These are phyloP conservation scores for Rubia occidens DNA, from an alignment of 305 asterid species.

Conservation along the genomic window DNA sequence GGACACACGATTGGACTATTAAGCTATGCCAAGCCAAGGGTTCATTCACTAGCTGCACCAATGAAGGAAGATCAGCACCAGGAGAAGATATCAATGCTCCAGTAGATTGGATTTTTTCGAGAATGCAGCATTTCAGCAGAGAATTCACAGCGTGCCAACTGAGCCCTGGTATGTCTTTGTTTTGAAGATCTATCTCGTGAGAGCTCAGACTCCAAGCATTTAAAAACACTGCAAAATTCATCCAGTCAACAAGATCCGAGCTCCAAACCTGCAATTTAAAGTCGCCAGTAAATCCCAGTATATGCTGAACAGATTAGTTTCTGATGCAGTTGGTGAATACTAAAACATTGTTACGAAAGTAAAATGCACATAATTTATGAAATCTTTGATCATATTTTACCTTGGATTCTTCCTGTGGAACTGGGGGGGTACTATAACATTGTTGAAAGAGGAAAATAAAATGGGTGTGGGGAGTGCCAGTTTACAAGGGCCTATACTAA, in stretches of 20 bases:
- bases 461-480: background rate
- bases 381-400: no score
- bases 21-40: slow-evolving; percentile 88
- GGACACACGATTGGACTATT: slow-evolving; percentile 59
- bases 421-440: no score
- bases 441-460: background rate
- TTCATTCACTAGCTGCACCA: slow-evolving; percentile 78
- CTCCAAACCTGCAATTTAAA: slow-evolving; percentile 40
- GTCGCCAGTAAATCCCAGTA: background rate
- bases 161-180: slow-evolving; percentile 23
- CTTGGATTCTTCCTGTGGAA: no score
- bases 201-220: slow-evolving; percentile 81
- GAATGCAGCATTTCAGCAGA: slow-evolving; percentile 45
- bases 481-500: background rate
- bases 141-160: slow-evolving; percentile 67
- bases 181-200: slow-evolving; percentile 38
- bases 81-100: slow-evolving; percentile 61
- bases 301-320: background rate
- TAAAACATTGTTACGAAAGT: no score
- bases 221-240: slow-evolving; percentile 68
- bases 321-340: no score
- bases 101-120: slow-evolving; percentile 42
- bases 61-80: slow-evolving; percentile 50
- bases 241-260: slow-evolving; percentile 59
- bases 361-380: no score